Evolutionary conservation across 805 yeast species (phyloP).

Genomic region (Kluyveromyces aestuarii): DNA sequence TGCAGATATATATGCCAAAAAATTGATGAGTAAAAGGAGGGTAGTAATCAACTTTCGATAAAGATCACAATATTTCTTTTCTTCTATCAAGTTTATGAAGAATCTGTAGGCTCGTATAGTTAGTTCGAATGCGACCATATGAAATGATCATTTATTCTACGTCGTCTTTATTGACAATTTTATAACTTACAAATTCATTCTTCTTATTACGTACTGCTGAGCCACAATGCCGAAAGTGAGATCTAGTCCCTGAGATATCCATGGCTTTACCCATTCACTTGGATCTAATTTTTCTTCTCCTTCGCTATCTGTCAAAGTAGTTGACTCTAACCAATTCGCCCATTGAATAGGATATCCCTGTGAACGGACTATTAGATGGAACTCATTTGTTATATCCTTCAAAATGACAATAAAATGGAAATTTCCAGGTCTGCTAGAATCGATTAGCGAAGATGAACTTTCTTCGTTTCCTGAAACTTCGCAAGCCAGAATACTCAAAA

Average conservation of each 20-base stretch:
- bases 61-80: too few relatives aligned
- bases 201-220: constrained; percentile 78
- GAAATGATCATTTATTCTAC: not conserved
- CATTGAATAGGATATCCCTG: constrained; percentile 87
- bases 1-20: not conserved
- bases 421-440: constrained; percentile 35
- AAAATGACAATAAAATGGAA: constrained; percentile 72
- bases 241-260: constrained; percentile 73
- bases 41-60: not conserved
- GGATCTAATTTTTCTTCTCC: constrained; percentile 56
- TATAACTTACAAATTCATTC: constrained; percentile 41
- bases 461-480: constrained; percentile 23
- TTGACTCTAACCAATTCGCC: constrained; percentile 74
- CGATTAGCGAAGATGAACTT: constrained; percentile 27
- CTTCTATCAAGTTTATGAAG: too few relatives aligned
- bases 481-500: constrained; percentile 60
- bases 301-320: constrained; percentile 21
- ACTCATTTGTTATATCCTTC: constrained; percentile 69
- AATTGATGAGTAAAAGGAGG: not conserved
- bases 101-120: too few relatives aligned
- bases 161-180: not conserved
- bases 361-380: constrained; percentile 65
- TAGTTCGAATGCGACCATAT: too few relatives aligned
- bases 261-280: constrained; percentile 70
- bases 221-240: constrained; percentile 80